Evolutionary conservation across 2,329 filamentous ascomycete genomes (phyloP).

Genomic region (Aspergillus sp.): DNA sequence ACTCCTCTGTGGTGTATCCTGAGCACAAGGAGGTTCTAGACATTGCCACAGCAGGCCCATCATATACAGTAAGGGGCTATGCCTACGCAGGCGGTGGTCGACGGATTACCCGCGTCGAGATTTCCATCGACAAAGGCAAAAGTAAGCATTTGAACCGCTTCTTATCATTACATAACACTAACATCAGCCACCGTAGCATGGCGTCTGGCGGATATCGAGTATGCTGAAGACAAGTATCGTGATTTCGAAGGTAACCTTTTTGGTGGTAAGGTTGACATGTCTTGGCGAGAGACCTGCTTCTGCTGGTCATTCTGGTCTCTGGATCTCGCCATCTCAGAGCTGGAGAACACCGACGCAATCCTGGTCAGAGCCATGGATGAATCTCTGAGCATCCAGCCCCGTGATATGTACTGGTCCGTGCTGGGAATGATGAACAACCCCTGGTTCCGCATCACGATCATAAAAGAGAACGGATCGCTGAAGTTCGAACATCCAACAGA

Average conservation of each 20-base stretch:
- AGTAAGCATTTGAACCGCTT: conserved; percentile 28
- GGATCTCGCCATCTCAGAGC: conserved; percentile 60
- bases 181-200: conserved; percentile 50
- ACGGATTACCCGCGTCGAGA: conserved; percentile 75
- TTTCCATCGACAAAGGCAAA: conserved; percentile 79
- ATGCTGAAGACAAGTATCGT: conserved; percentile 83
- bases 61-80: conserved; percentile 72
- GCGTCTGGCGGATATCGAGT: conserved; percentile 72
- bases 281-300: conserved; percentile 76
- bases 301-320: conserved; percentile 93
- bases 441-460: conserved; percentile 81
- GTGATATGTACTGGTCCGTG: conserved; percentile 95
- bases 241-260: conserved; percentile 62
- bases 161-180: neutral
- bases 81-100: conserved; percentile 87
- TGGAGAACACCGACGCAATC: conserved; percentile 67
- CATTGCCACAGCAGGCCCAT: conserved; percentile 47
- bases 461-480: conserved; percentile 61
- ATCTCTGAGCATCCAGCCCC: conserved; percentile 77
- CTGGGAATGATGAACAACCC: conserved; percentile 98
- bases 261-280: conserved; percentile 75
- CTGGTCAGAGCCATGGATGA: conserved; percentile 89
- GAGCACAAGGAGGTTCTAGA: conserved; percentile 69
- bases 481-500: conserved; percentile 88
- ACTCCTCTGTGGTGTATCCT: conserved; percentile 77